Percentiles rank a stretch among this genome's conserved stretches.
These are phyloP conservation scores for Trametes meyenii DNA, from an alignment of 768 basidiomycete species.

Conservation along the genomic window DNA sequence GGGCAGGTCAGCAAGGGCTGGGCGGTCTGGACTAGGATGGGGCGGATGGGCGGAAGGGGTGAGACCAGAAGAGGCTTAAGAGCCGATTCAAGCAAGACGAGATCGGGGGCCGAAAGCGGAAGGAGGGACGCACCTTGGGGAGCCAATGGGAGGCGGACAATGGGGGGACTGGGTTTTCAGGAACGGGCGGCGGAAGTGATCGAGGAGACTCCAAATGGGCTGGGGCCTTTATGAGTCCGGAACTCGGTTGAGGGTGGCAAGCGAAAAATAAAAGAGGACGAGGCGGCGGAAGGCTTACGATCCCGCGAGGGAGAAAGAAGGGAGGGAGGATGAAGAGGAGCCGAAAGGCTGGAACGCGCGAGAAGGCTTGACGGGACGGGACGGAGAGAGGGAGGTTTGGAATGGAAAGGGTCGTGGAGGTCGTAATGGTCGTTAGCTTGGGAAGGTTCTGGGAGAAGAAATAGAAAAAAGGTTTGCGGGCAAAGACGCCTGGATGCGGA, in stretches of 20 bases:
- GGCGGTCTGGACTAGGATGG: slow-evolving; percentile 18
- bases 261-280: neutral
- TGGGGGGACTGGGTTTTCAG: slow-evolving; percentile 18
- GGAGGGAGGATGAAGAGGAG: neutral
- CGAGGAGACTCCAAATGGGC: slow-evolving; percentile 17
- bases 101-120: slow-evolving; percentile 20
- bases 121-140: slow-evolving; percentile 21
- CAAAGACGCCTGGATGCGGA: slow-evolving; percentile 5
- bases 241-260: neutral
- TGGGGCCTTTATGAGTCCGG: slow-evolving; percentile 20
- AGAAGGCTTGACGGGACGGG: neutral
- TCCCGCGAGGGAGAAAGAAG: neutral
- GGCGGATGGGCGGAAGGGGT: slow-evolving; percentile 19
- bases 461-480: slow-evolving; percentile 4
- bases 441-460: slow-evolving; percentile 16
- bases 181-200: slow-evolving; percentile 27
- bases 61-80: slow-evolving; percentile 16
- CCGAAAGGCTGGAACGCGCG: slow-evolving; percentile 5
- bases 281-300: neutral
- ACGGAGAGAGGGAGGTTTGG: slow-evolving; percentile 2
- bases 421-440: slow-evolving; percentile 22
- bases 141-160: slow-evolving; percentile 16
- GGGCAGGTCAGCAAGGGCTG: slow-evolving; percentile 9
- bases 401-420: slow-evolving; percentile 20
- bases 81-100: slow-evolving; percentile 16